These are phyloP conservation scores for Kazachstania taianensis DNA, from an alignment of 805 yeast species.

Conservation along the genomic window DNA sequence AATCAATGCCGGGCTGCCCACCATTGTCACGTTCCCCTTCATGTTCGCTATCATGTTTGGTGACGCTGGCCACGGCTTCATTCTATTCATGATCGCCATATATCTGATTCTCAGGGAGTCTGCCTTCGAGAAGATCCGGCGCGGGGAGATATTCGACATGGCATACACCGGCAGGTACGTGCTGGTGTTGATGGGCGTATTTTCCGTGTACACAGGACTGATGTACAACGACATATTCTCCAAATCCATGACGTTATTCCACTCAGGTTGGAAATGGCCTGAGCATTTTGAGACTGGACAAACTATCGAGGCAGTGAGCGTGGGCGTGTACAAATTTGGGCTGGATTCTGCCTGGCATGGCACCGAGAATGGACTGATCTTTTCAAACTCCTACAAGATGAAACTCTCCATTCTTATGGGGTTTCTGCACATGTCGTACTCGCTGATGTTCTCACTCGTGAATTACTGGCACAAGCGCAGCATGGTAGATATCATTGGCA, in stretches of 20 bases:
- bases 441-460: slow-evolving; percentile 73
- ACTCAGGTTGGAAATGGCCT: slow-evolving; percentile 94
- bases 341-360: slow-evolving; percentile 97
- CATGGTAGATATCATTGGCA: slow-evolving; percentile 75
- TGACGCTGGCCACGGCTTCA: slow-evolving; percentile 92
- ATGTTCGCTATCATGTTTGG: slow-evolving; percentile 99
- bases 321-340: slow-evolving; percentile 73
- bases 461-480: slow-evolving; percentile 65
- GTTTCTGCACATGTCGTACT: slow-evolving; percentile 86
- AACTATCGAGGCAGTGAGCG: slow-evolving; percentile 51
- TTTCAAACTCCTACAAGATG: slow-evolving; percentile 95
- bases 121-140: slow-evolving; percentile 52
- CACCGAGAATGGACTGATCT: slow-evolving; percentile 83
- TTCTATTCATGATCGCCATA: slow-evolving; percentile 65
- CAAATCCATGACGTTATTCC: slow-evolving; percentile 77
- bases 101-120: slow-evolving; percentile 65
- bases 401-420: slow-evolving; percentile 93
- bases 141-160: slow-evolving; percentile 95
- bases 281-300: slow-evolving; percentile 59
- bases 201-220: slow-evolving; percentile 92
- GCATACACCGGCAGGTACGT: slow-evolving; percentile 91
- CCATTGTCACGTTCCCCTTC: slow-evolving; percentile 92
- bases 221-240: slow-evolving; percentile 92
- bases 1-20: slow-evolving; percentile 92
- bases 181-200: slow-evolving; percentile 80